Conservation (phyloP, 192 early-diverging fungal species). For the Coemansia sp. region DNA sequence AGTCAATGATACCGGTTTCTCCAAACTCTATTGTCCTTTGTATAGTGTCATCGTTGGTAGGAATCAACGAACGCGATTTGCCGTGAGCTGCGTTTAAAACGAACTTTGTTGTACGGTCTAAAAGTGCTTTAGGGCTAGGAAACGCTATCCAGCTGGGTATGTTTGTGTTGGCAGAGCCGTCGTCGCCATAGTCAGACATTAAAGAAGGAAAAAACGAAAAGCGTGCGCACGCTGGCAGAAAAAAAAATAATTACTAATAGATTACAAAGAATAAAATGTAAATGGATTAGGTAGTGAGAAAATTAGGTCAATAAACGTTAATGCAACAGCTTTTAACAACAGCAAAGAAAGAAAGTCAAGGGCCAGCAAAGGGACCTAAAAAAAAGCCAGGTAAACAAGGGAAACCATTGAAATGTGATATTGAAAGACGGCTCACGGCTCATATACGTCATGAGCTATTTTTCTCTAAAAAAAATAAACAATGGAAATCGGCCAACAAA, state of each 20-base stretch:
- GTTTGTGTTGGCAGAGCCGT: not conserved
- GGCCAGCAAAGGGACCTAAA: too few species aligned
- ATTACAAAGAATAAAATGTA: too few species aligned
- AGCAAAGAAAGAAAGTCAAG: too few species aligned
- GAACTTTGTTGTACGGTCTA: conserved; percentile 48
- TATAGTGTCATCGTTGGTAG: conserved; percentile 23
- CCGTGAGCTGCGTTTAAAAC: conserved; percentile 52
- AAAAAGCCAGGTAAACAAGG: too few species aligned
- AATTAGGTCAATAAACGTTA: too few species aligned
- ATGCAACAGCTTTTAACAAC: too few species aligned
- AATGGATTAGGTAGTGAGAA: too few species aligned
- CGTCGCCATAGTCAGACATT: conserved; percentile 38
- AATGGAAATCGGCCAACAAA: too few species aligned
- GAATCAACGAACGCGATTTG: conserved; percentile 45
- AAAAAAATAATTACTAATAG: conserved; percentile 1
- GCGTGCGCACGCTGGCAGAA: not conserved
- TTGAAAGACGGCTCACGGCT: too few species aligned
- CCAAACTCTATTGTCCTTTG: not conserved
- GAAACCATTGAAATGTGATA: too few species aligned
- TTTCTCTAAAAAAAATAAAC: too few species aligned
- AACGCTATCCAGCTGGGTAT: conserved; percentile 24
- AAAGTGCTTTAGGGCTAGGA: conserved; percentile 27
- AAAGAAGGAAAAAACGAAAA: not conserved
- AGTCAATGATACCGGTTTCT: conserved; percentile 20
- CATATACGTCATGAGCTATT: too few species aligned